Evolutionary conservation across 129 eudicot species (phyloP).

Genomic region (Centrapalus pauciflorus): DNA sequence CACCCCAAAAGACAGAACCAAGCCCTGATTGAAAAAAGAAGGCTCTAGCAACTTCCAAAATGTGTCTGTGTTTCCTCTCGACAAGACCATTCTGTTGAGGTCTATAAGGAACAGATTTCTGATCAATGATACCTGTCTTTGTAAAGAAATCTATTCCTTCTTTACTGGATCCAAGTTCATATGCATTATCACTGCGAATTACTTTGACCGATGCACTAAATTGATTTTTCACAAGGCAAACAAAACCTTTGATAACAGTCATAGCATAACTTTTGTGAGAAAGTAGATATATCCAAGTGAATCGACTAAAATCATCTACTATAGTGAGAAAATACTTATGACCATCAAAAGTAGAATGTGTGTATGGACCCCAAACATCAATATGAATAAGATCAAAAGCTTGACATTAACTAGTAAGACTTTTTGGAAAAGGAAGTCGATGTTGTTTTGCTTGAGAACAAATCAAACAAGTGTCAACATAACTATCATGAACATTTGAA

Average conservation of each 20-base stretch:
- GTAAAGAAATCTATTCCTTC: neutral
- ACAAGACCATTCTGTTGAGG: neutral
- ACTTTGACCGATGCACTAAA: neutral
- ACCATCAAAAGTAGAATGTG: neutral
- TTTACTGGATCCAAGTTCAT: neutral
- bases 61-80: neutral
- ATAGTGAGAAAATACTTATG: no score
- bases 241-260: neutral
- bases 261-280: neutral
- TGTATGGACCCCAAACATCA: neutral
- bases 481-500: neutral
- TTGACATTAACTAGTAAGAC: neutral
- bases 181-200: neutral
- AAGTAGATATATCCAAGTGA: no score
- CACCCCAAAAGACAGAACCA: neutral
- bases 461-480: neutral
- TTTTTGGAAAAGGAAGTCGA: neutral
- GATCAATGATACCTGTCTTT: neutral
- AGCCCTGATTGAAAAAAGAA: neutral
- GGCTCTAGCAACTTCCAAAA: neutral
- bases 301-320: no score
- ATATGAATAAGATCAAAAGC: neutral
- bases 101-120: neutral
- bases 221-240: neutral
- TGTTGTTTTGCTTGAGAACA: neutral